These are phyloP conservation scores for Leonotis leonurus DNA, from an alignment of 257 asterid species.

Conservation along the genomic window DNA sequence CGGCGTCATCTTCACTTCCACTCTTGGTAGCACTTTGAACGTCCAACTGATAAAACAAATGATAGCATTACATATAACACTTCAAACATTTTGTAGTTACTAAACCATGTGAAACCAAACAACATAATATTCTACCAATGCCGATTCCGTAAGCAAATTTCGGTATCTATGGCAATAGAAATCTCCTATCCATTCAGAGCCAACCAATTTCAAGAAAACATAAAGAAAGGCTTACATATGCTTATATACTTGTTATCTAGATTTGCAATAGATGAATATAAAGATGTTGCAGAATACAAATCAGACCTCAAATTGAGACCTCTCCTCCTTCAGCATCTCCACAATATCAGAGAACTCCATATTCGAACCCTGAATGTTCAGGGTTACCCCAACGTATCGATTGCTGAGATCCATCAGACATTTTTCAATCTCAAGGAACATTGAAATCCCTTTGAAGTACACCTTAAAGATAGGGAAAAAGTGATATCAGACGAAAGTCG, in stretches of 20 bases:
- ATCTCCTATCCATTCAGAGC: too few relatives aligned
- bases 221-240: too few relatives aligned
- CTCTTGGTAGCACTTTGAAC: constrained; percentile 37
- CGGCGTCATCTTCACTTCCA: constrained; percentile 38
- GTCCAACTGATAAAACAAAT: constrained; percentile 41
- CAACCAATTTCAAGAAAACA: too few relatives aligned
- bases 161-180: neutral
- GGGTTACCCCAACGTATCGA: constrained; percentile 46
- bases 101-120: too few relatives aligned
- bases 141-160: neutral
- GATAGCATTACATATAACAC: constrained; percentile 16
- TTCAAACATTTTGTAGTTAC: too few relatives aligned
- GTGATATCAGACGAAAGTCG: constrained; percentile 2
- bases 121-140: too few relatives aligned
- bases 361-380: constrained; percentile 55
- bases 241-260: too few relatives aligned
- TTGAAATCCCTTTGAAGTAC: constrained; percentile 41
- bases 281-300: too few relatives aligned
- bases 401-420: constrained; percentile 50
- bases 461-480: constrained; percentile 40
- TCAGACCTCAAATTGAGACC: constrained; percentile 83
- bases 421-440: constrained; percentile 68
- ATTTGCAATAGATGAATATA: too few relatives aligned
- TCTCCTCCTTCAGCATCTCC: constrained; percentile 71
- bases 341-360: constrained; percentile 59